These are phyloP conservation scores for Prunus yedoensis DNA, from an alignment of 331 rosid genomes.

Conservation along the genomic window DNA sequence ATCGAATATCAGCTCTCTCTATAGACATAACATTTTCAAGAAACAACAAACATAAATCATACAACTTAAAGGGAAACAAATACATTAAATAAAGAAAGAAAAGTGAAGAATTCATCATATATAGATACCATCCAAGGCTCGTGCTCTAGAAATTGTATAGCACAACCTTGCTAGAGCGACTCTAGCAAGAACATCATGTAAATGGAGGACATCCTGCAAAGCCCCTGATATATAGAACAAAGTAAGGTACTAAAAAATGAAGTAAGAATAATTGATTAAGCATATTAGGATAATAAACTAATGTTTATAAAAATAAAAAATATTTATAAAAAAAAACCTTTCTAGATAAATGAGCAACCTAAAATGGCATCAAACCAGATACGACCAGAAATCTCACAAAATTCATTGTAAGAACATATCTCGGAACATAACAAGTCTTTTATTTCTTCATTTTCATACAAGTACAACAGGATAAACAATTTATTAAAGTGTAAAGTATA, in stretches of 20 bases:
- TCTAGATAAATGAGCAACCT: neutral
- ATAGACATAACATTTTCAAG: conserved; percentile 35
- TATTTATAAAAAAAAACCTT: neutral
- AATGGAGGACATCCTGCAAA: conserved; percentile 92
- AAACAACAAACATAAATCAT: conserved; percentile 22
- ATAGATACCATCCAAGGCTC: conserved; percentile 80
- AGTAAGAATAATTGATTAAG: neutral
- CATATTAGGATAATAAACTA: neutral
- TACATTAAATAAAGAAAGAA: neutral
- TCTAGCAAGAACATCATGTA: conserved; percentile 98
- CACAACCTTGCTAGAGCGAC: conserved; percentile 91
- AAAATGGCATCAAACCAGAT: conserved; percentile 2
- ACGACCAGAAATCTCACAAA: conserved; percentile 6
- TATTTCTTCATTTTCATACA: neutral
- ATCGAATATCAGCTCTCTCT: conserved; percentile 87
- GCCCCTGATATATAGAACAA: conserved; percentile 58
- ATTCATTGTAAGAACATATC: neutral
- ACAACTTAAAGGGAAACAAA: conserved; percentile 20
- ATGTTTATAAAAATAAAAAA: too few relatives aligned
- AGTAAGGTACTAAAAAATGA: conserved; percentile 4
- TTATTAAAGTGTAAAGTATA: neutral
- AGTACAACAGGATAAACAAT: neutral
- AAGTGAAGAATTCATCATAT: conserved; percentile 4
- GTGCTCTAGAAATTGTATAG: conserved; percentile 78
- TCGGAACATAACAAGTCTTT: neutral